Base-by-base conservation (phyloP, 805 yeast genomes). In the Pichia occidentalis region DNA sequence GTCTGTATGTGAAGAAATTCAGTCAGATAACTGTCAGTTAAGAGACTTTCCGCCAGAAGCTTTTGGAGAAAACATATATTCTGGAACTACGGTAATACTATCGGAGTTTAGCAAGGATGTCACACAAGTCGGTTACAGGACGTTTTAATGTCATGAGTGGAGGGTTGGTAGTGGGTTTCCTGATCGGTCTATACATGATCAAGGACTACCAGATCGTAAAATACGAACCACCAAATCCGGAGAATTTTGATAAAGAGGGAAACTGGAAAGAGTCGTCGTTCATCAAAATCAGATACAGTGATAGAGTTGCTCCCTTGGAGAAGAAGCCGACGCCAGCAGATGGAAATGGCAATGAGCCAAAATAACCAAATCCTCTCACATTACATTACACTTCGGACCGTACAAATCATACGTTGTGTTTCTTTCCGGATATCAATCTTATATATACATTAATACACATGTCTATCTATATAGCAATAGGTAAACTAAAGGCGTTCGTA, bases 181-280 rank as follows among this genome's bases (percentile, higher is more conserved):
- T 38, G 0, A 17, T 43, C 10, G 61, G 62, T 2, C 18, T 60
- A 6, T 55, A 54, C 39, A 18, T 51, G 36, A 36, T 61, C 2
- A 55, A 51, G 29, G 64, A 61, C 36, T 62, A 54, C 36, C 56
- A 65, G 36, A 45, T 67, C 37, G 49, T 69, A 29, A 68, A 67
- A 46, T 60, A 57, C 38, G 47, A 59, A 11, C 71, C 72, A 19
- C 61, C 70, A 1, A 58, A 58, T 34, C 59, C 62, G 4, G 63
- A 56, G 18, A 57, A 58, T 40, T 57, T 53, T 31, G 65, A 65
- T 35, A 60, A 58, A 31, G 52, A 65, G 29, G 66, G 67, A 0
- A 60, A 66, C 11, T 61, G 65, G 46, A 62, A 63, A 29, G 59
- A 52, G 28, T 46, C 47, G 26, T 60, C 65, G 7, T 57, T 54